phyloP scores from a whole-genome alignment of 2,329 filamentous ascomycete genomes.

The Stachybotrys chlorohalonatus region DNA sequence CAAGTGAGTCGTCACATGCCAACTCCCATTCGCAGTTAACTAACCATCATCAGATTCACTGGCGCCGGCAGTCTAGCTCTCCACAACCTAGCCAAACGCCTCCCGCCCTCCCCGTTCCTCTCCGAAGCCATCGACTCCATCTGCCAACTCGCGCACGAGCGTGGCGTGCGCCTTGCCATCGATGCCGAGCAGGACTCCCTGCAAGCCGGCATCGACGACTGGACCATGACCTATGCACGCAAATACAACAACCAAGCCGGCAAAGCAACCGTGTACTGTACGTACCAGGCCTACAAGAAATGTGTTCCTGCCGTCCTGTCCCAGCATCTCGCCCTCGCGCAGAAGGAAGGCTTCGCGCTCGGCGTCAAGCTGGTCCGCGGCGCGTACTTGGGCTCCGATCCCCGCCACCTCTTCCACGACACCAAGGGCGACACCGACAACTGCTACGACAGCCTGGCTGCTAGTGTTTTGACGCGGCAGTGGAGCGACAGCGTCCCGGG shows the following conservation, averaged over 20 bases:
- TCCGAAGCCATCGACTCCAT: constrained; percentile 63
- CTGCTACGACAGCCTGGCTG: constrained; percentile 64
- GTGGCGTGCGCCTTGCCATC: constrained; percentile 67
- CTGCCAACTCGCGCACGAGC: constrained; percentile 60
- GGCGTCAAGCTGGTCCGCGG: constrained; percentile 71
- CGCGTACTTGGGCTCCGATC: constrained; percentile 63
- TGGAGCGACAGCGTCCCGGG: constrained; percentile 26
- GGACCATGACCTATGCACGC: constrained; percentile 69
- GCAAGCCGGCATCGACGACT: constrained; percentile 71
- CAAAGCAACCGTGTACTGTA: constrained; percentile 67
- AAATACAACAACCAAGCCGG: constrained; percentile 60
- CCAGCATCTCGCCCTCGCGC: constrained; percentile 49
- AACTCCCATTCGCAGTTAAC: neutral
- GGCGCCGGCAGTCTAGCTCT: constrained; percentile 71
- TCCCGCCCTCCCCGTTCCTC: constrained; percentile 55
- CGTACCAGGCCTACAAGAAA: constrained; percentile 72
- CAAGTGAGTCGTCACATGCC: constrained; percentile 32
- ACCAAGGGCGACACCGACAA: constrained; percentile 63
- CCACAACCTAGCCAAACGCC: constrained; percentile 52
- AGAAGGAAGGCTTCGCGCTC: constrained; percentile 52
- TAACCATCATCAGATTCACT: constrained; percentile 50
- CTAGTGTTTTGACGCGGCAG: constrained; percentile 53
- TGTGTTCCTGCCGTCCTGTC: constrained; percentile 46
- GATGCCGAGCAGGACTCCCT: constrained; percentile 78
- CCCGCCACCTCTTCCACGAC: constrained; percentile 60